A percentile compares a stretch with the other conserved stretches of the same genome.
Conservation (phyloP, 257 asterid species). For the Capsicum rhomboideum region DNA sequence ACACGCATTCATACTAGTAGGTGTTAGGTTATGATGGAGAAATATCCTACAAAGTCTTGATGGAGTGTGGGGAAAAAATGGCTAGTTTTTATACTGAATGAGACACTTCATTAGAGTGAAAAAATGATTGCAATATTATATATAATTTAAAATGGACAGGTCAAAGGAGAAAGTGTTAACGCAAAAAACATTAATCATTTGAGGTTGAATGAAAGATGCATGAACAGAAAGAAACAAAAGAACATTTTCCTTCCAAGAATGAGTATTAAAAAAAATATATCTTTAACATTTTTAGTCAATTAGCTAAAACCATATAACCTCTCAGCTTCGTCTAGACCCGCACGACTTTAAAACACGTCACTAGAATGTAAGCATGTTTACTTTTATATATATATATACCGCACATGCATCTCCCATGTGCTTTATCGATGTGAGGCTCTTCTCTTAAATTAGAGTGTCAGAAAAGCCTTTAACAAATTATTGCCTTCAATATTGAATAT, state of each 20-base stretch:
- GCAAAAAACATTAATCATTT: not conserved
- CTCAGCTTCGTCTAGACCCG: too few species aligned
- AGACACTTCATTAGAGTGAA: not conserved
- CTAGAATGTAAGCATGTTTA: too few species aligned
- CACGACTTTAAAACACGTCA: too few species aligned
- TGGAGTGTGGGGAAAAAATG: not conserved
- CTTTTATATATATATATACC: too few species aligned
- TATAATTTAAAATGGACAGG: constrained; percentile 3
- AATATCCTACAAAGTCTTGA: not conserved
- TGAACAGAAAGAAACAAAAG: not conserved
- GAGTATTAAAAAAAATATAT: too few species aligned
- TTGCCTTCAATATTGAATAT: too few species aligned
- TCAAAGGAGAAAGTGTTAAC: not conserved
- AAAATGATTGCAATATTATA: not conserved
- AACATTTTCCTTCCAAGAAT: not conserved
- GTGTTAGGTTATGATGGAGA: not conserved
- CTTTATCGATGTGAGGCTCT: too few species aligned
- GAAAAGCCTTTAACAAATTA: too few species aligned
- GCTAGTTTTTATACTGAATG: not conserved
- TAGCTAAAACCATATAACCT: too few species aligned
- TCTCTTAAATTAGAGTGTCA: too few species aligned
- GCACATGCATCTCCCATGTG: too few species aligned
- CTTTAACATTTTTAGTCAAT: too few species aligned
- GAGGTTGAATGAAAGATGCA: not conserved
- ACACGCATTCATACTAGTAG: not conserved